Evolutionary conservation across 202 grass and related monocot genomes (phyloP).

Genomic region (Panicum virgatum): DNA sequence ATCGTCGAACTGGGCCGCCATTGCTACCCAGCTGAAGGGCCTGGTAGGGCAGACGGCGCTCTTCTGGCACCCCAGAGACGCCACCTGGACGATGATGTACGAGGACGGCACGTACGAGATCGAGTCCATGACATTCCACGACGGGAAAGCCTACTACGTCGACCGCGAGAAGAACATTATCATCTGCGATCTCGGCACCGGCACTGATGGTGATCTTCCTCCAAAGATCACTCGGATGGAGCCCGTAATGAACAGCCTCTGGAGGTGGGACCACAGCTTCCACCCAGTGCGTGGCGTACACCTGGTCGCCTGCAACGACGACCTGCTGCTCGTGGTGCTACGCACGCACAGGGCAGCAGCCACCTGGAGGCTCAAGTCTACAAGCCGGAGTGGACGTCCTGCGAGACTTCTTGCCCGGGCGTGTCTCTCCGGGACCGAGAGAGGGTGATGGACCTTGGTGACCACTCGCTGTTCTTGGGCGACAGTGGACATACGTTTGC

Average conservation of each 20-base stretch:
- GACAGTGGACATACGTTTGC: background rate
- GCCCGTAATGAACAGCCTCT: background rate
- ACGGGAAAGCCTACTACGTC: background rate
- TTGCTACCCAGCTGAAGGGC: background rate
- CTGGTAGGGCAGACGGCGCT: background rate
- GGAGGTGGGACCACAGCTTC: slow-evolving; percentile 24
- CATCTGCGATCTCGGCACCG: background rate
- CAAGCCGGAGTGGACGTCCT: background rate
- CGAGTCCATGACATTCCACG: background rate
- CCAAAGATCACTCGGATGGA: background rate
- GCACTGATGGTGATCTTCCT: background rate
- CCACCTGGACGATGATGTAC: background rate
- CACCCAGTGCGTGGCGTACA: background rate
- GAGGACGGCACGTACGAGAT: background rate
- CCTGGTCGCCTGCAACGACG: background rate
- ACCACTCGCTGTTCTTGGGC: slow-evolving; percentile 5
- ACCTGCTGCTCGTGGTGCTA: background rate
- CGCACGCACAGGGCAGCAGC: background rate
- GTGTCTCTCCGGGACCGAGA: background rate
- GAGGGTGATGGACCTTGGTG: slow-evolving; percentile 1
- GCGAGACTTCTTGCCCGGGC: too few relatives aligned
- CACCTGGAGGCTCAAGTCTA: background rate
- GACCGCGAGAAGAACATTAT: background rate
- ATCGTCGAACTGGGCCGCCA: background rate
- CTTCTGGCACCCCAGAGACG: background rate